Base-by-base conservation (phyloP, 164 flowering plant species). In the Vitis vinifera region DNA sequence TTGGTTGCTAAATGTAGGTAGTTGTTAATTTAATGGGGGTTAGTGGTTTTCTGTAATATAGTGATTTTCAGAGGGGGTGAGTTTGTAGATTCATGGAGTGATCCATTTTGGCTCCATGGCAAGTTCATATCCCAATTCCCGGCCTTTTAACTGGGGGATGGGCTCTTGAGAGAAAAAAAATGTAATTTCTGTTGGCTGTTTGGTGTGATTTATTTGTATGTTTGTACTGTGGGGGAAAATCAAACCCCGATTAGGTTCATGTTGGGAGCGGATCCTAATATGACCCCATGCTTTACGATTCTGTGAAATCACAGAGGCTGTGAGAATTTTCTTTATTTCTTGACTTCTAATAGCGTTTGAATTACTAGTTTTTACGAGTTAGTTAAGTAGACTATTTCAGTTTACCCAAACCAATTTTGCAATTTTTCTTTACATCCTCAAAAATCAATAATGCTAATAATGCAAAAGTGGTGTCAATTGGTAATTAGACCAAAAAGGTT, bases 251-350 rank as follows among this genome's bases (percentile, higher is more conserved):
- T 44, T 59, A 57, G 68, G 66, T 67, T 59, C 80, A 78, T 80
- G 73, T 67, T 68, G 71, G 84, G 85, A 76, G 62, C 10, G 80
- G 80, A 66, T 78, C 84, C 83, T 78, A 68, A 63, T 63, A 59
- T 68, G 75, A 60, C 37, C 65, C 44, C 44, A 37, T 37, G 44
- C 44, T 37, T 37, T 37, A 3, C 44, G 5, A 37, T 37, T 37
- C 44, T 37, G 44, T 37, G 44, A 37, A 37, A 37, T 37, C 44
- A 37, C 44, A 37, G 44, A 37, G 7, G 44, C 7, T 37, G 44
- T 37, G 44, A 37, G 44, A 37, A 3, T 37, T 37, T 37, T 37
- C 44, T 37, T 37, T 4, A 3, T 37, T 37, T 57, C 19, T 57
- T 3, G 29, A n/a, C 27, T 63, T 61, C 8, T 3, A 30, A 49